A percentile compares a stretch with the other conserved stretches of the same genome.
These are phyloP conservation scores for Rutidosis leptorrhynchoides DNA, from an alignment of 129 eudicot species.

Conservation along the genomic window DNA sequence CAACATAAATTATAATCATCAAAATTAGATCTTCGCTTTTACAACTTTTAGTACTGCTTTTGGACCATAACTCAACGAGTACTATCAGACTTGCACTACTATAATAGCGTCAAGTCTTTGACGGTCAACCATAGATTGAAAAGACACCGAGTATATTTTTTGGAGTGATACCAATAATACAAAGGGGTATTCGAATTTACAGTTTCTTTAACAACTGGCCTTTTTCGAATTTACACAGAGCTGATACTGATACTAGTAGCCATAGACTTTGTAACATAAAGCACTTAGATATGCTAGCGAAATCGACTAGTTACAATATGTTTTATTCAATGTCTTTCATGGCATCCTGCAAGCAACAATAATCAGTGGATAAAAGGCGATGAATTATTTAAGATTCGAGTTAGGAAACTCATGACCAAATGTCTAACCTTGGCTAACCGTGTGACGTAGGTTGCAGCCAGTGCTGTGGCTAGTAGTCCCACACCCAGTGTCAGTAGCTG, in stretches of 20 bases:
- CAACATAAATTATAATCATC: background rate
- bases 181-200: slow-evolving; percentile 31
- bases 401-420: slow-evolving; percentile 3
- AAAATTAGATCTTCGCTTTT: background rate
- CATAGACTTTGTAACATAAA: slow-evolving; percentile 10
- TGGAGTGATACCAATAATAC: slow-evolving; percentile 12
- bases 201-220: slow-evolving; percentile 31
- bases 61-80: background rate
- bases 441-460: slow-evolving; percentile 92
- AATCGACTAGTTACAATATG: background rate
- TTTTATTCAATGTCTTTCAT: slow-evolving; percentile 77
- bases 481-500: slow-evolving; percentile 80
- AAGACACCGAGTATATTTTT: background rate
- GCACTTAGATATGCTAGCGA: slow-evolving; percentile 10
- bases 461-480: slow-evolving; percentile 79
- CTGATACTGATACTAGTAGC: slow-evolving; percentile 25
- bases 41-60: background rate
- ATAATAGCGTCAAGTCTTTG: background rate
- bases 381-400: background rate
- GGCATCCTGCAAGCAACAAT: slow-evolving; percentile 64
- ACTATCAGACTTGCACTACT: background rate
- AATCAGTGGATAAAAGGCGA: background rate
- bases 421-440: slow-evolving; percentile 77
- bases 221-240: slow-evolving; percentile 23
- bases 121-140: slow-evolving; percentile 1